These are phyloP conservation scores for Lasiodiplodia sp. DNA, from an alignment of 2,329 filamentous ascomycete species.

Conservation along the genomic window DNA sequence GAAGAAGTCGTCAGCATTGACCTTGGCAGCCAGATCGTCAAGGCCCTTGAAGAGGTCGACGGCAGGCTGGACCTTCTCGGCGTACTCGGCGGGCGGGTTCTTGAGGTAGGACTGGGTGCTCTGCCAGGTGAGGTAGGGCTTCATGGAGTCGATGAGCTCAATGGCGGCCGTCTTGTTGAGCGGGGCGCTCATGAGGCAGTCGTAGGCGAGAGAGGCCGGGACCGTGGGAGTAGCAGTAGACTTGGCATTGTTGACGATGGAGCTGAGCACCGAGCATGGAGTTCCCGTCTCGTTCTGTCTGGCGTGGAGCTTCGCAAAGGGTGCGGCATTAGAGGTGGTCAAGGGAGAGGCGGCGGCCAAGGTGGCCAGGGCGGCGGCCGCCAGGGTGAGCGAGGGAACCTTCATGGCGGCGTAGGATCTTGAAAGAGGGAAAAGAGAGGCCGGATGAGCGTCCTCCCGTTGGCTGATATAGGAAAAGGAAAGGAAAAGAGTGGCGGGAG, in stretches of 20 bases:
- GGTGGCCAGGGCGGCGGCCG: slow-evolving; percentile 19
- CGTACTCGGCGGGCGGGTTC: slow-evolving; percentile 55
- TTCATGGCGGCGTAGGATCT: slow-evolving; percentile 21
- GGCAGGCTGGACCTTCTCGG: slow-evolving; percentile 52
- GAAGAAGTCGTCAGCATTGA: slow-evolving; percentile 45
- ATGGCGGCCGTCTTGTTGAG: slow-evolving; percentile 53
- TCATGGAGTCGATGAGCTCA: slow-evolving; percentile 51
- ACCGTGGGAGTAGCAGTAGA: slow-evolving; percentile 45
- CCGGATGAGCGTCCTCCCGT: slow-evolving; percentile 17
- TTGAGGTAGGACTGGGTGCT: slow-evolving; percentile 54
- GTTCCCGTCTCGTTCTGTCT: slow-evolving; percentile 18
- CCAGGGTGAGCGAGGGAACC: slow-evolving; percentile 17
- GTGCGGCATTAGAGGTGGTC: not conserved
- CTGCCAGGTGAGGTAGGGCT: slow-evolving; percentile 57
- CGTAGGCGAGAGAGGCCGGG: slow-evolving; percentile 53
- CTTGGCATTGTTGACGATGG: slow-evolving; percentile 4
- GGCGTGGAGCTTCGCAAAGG: not conserved
- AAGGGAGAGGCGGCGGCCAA: slow-evolving; percentile 22
- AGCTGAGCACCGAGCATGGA: slow-evolving; percentile 28
- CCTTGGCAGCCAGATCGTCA: slow-evolving; percentile 49
- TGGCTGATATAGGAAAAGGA: slow-evolving; percentile 18
- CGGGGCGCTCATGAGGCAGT: slow-evolving; percentile 55
- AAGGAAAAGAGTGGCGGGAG: slow-evolving; percentile 2
- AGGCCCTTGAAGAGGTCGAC: slow-evolving; percentile 52
- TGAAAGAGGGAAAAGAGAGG: slow-evolving; percentile 26